phyloP scores from a whole-genome alignment of 768 basidiomycete species.

The Tricholoma sp. region DNA sequence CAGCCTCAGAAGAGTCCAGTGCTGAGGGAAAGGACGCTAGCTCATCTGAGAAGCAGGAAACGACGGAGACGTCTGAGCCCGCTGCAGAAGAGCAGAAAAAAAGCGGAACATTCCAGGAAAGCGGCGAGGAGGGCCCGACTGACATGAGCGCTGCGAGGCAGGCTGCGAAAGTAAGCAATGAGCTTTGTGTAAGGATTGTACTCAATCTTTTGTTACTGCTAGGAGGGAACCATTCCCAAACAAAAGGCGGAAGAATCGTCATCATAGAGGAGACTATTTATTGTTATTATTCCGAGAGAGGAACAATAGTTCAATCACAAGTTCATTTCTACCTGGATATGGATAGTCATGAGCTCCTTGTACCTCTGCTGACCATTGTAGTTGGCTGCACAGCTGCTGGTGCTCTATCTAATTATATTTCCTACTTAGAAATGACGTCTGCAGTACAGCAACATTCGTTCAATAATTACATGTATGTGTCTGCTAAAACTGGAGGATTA shows the following conservation, averaged over 20 bases:
- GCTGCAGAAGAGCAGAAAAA: conserved; percentile 7
- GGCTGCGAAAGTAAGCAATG: conserved; percentile 20
- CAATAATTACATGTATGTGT: too few species aligned
- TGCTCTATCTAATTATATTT: too few species aligned
- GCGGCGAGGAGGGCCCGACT: conserved; percentile 18
- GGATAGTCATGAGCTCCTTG: background rate
- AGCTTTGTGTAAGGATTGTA: background rate
- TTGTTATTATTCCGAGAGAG: background rate
- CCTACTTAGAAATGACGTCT: too few species aligned
- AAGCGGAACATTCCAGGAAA: conserved; percentile 7
- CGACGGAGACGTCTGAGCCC: conserved; percentile 1
- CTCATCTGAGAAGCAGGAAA: background rate
- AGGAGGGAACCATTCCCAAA: background rate
- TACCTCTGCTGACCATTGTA: too few species aligned
- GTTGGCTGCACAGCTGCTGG: too few species aligned
- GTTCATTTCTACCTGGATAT: background rate
- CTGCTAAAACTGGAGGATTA: too few species aligned
- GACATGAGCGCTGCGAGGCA: conserved; percentile 19
- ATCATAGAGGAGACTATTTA: conserved; percentile 1
- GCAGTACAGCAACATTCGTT: too few species aligned
- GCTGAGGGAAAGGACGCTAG: background rate
- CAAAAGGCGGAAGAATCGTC: conserved; percentile 1
- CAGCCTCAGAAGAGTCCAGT: background rate
- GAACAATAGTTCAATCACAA: background rate
- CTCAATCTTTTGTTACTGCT: background rate